Evolutionary conservation across 257 asterid species (phyloP).

Genomic region (Solanum pimpinellifolium): DNA sequence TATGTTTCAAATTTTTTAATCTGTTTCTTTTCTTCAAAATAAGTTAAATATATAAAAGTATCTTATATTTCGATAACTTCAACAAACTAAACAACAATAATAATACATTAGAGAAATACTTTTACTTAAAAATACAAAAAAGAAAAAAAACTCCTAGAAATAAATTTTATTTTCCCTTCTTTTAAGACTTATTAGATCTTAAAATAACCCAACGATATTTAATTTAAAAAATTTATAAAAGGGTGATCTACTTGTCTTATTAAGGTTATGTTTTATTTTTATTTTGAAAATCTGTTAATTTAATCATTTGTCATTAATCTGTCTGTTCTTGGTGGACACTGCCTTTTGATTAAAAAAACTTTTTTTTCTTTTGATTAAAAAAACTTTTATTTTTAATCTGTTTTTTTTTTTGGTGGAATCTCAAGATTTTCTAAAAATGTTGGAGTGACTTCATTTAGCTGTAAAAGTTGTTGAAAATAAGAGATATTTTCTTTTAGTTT

Average conservation of each 20-base stretch:
- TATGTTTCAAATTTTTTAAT: background rate
- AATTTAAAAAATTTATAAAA: background rate
- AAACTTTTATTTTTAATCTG: too few species aligned
- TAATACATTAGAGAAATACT: too few species aligned
- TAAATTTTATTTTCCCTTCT: too few species aligned
- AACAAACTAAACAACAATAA: background rate
- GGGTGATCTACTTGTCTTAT: background rate
- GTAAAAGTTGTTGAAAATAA: background rate
- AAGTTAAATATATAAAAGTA: too few species aligned
- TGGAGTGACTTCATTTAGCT: background rate
- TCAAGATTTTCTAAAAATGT: background rate
- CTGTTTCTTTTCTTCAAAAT: background rate
- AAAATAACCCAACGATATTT: background rate
- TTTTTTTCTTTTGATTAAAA: background rate
- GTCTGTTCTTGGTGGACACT: background rate
- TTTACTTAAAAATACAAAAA: background rate
- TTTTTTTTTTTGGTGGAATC: background rate
- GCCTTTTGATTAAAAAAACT: background rate
- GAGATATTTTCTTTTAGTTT: background rate
- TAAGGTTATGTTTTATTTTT: slow-evolving; percentile 5
- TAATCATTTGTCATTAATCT: background rate
- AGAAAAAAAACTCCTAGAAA: background rate
- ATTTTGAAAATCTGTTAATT: background rate
- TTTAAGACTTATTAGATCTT: too few species aligned
- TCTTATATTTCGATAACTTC: background rate